These are phyloP conservation scores for Rhizoctonia solani DNA, from an alignment of 1,284 basidiomycete genomes.

Conservation along the genomic window DNA sequence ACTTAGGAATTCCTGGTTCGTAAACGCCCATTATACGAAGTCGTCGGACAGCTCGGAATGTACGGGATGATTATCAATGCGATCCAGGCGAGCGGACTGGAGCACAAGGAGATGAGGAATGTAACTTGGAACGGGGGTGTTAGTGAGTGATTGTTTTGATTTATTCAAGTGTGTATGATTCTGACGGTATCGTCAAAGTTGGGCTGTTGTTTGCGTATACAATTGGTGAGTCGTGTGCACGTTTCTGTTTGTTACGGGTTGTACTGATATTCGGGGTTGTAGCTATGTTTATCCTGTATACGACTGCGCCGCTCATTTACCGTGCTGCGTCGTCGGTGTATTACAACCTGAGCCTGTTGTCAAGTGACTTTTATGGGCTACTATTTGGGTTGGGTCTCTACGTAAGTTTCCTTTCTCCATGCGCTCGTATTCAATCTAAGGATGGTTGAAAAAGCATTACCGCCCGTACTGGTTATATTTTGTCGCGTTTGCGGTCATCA, in stretches of 20 bases:
- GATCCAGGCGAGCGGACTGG: conserved; percentile 70
- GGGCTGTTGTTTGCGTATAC: conserved; percentile 78
- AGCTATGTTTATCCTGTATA: conserved; percentile 80
- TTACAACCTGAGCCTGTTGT: conserved; percentile 80
- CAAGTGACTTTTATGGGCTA: conserved; percentile 83
- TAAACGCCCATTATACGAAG: conserved; percentile 75
- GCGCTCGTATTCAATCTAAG: conserved; percentile 25
- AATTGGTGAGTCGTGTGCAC: conserved; percentile 43
- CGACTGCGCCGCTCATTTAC: conserved; percentile 79
- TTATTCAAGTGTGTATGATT: not conserved
- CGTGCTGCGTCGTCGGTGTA: conserved; percentile 80
- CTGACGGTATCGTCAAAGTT: conserved; percentile 50
- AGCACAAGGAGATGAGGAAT: conserved; percentile 65
- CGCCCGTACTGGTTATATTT: conserved; percentile 84
- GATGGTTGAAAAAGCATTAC: conserved; percentile 65
- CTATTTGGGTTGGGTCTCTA: conserved; percentile 76
- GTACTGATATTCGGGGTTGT: not conserved
- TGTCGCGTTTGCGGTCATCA: conserved; percentile 67
- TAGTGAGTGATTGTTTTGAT: conserved; percentile 51
- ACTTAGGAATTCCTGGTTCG: conserved; percentile 63
- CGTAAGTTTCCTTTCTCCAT: conserved; percentile 52
- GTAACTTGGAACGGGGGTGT: conserved; percentile 72
- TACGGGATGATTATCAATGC: conserved; percentile 80
- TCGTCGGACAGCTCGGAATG: conserved; percentile 83
- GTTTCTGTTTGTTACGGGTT: too few species aligned